Conservation (phyloP, 176 grass and related monocot genomes). For the Carex pumila region DNA sequence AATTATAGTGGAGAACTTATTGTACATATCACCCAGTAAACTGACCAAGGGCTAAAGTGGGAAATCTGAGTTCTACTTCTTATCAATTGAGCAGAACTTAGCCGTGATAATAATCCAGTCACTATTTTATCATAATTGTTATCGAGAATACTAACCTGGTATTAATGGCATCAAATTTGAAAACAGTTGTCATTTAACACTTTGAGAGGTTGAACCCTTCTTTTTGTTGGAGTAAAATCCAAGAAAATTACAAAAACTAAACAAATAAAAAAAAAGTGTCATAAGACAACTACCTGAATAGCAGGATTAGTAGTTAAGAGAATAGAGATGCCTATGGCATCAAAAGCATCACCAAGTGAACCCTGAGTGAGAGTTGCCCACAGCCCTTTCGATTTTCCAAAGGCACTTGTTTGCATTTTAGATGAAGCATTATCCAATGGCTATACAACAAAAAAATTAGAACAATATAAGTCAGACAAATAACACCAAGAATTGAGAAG, state of each 20-base stretch:
- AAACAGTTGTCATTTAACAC: neutral
- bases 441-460: conserved; percentile 16
- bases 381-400: conserved; percentile 89
- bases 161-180: neutral
- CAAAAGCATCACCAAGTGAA: conserved; percentile 77
- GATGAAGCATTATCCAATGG: conserved; percentile 91
- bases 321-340: conserved; percentile 90
- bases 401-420: conserved; percentile 97
- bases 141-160: neutral
- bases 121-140: neutral
- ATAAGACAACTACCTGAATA: conserved; percentile 68
- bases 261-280: neutral
- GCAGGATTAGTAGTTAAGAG: conserved; percentile 91
- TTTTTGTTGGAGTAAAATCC: neutral
- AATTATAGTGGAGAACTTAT: neutral
- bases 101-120: neutral
- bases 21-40: neutral
- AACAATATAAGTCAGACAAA: neutral
- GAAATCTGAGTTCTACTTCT: neutral
- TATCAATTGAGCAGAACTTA: neutral
- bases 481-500: neutral
- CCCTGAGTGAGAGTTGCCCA: conserved; percentile 69
- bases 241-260: neutral
- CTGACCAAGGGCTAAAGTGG: neutral
- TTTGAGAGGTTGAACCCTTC: neutral